Evolutionary conservation across 1,284 basidiomycete species (phyloP), one percentile per base, ranked within the genome.

Genomic region (Golubevia pallescens): DNA sequence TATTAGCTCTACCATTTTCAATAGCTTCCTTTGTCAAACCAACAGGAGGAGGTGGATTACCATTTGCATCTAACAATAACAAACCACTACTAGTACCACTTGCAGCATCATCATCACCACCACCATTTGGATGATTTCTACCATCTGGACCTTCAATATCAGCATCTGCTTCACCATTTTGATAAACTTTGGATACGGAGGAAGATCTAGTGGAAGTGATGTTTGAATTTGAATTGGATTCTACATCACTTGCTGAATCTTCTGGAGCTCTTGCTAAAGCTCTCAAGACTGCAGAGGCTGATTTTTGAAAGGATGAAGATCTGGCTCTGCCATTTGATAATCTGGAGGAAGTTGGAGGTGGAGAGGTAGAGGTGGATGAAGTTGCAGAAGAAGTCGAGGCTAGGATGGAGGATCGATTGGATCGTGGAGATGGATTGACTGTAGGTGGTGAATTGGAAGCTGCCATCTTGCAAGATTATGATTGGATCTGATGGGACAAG

Each of bases 201-300:
- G 16, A 24, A 58, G n/a, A 34, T n/a, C 24, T n/a, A 62, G 14
- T 48, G 57, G 20, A 8, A 23, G 24, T 28, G 24, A 20, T 23
- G 19, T n/a, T 57, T 62, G 56, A 14, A 32, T 60, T 57, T 59
- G 54, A 23, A 57, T 34, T 24, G 53, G 51, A 16, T 34, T 67
- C 64, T 4, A 34, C 63, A n/a, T 13, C 53, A 16, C 64, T 57
- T 4, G 23, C 24, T 7, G 54, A 19, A 55, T 63, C 62, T 53
- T 67, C 60, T 14, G 67, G 67, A 23, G 81, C 77, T 21, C 81
- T 67, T 3, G 76, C 75, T 5, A 83, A 61, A 1, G 80, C 81
- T 10, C 75, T 65, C n/a, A 83, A 62, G 24, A 83, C 81, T 55
- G 81, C 81, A 8, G 73, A 74, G n/a, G 79, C 81, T 66, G 42